Evolutionary conservation across 306 rosid genomes (phyloP).

Genomic region (Cucurbita pepo): DNA sequence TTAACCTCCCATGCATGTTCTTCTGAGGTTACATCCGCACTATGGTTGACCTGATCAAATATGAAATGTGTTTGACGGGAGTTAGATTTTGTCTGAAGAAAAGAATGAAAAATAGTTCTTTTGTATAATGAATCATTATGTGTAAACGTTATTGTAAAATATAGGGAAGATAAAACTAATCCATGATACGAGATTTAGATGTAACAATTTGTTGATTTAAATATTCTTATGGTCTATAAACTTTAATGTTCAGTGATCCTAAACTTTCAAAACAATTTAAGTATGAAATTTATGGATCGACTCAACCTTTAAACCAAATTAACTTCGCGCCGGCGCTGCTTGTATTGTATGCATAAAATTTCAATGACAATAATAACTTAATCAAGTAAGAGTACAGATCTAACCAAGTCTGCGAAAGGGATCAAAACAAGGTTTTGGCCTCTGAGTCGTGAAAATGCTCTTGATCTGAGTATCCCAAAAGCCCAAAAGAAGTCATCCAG

Average conservation of each 20-base stretch:
- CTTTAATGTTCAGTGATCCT: too few relatives aligned
- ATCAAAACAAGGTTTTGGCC: conserved; percentile 70
- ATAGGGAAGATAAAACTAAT: not conserved
- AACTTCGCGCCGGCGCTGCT: not conserved
- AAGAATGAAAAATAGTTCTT: too few relatives aligned
- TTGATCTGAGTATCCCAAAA: conserved; percentile 86
- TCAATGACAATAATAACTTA: not conserved
- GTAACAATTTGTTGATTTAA: not conserved
- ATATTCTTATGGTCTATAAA: not conserved
- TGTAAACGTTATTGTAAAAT: too few relatives aligned
- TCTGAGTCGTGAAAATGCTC: conserved; percentile 83
- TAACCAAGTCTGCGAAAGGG: conserved; percentile 82
- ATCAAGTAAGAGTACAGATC: conserved; percentile 7
- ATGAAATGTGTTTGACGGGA: not conserved
- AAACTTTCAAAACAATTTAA: not conserved
- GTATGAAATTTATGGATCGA: not conserved
- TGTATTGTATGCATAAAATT: not conserved
- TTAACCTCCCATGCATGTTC: conserved; percentile 72
- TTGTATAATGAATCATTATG: too few relatives aligned
- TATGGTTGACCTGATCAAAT: conserved; percentile 67
- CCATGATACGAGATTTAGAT: not conserved
- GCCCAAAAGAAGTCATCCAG: conserved; percentile 95
- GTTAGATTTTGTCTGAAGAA: not conserved
- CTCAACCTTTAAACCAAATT: not conserved
- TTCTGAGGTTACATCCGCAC: conserved; percentile 52